Percentiles rank a stretch among this genome's conserved stretches.
Conservation (phyloP, 2,329 filamentous ascomycete species). For the Fusarium sacchari region DNA sequence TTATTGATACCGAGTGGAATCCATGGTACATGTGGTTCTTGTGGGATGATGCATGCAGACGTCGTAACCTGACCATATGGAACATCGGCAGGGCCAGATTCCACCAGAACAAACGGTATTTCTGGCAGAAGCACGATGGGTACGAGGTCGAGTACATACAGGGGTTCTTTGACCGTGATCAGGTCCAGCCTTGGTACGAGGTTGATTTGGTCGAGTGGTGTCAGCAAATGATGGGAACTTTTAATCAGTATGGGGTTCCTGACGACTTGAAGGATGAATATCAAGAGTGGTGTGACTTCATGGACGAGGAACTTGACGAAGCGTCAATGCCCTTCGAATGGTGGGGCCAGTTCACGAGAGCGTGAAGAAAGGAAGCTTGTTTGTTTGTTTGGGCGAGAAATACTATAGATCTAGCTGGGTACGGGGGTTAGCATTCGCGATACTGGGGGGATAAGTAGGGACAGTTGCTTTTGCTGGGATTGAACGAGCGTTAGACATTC, state of each 20-base stretch:
- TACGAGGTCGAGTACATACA: neutral
- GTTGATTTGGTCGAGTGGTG: constrained; percentile 1
- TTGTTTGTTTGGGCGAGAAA: neutral
- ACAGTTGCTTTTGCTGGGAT: too few relatives aligned
- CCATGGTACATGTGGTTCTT: constrained; percentile 3
- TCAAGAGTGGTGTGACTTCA: neutral
- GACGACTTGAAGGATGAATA: rapidly evolving
- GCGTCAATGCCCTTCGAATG: neutral
- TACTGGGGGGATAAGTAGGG: too few relatives aligned
- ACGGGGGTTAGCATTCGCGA: neutral
- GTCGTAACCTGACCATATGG: neutral
- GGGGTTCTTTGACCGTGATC: neutral
- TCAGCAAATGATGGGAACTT: neutral
- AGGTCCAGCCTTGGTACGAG: neutral
- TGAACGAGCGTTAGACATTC: neutral
- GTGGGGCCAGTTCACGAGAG: neutral
- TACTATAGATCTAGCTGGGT: neutral
- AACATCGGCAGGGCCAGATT: neutral
- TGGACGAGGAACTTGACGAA: neutral
- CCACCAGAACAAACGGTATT: neutral
- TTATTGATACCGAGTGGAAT: neutral
- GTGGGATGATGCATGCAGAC: neutral
- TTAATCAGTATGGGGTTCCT: neutral
- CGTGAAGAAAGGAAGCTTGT: too few relatives aligned
- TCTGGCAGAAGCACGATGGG: neutral